Base-by-base conservation (phyloP, 495 filamentous ascomycete species). In the Tuber indicum region DNA sequence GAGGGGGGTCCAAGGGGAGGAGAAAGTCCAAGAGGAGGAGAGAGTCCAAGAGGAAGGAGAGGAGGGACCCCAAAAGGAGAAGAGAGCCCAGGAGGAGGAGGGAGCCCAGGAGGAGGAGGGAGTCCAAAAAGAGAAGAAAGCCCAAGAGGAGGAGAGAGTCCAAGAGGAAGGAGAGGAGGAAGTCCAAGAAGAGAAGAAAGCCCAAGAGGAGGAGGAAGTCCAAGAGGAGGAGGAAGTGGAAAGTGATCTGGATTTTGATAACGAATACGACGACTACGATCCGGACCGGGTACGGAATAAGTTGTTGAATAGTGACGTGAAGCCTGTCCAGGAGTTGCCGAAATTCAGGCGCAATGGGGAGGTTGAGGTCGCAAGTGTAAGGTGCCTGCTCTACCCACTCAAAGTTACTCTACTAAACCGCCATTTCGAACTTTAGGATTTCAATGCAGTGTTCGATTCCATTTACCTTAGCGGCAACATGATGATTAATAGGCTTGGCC, bases 381-480 rank as follows among this genome's bases (percentile, higher is more conserved):
- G 75, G 43, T 69, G 58, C 46, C 32, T 23, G 44, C 44, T 39
- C n/a, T 71, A 26, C 71, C 36, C 46, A 14, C n/a, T 23, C 10
- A 17, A n/a, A 8, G 42, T 32, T 52, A 88, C 45, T 58, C 26
- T 77, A 44, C 42, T 79, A 77, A 82, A 36, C 6, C 66, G 23
- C 89, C 49, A 91, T 66, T 62, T 36, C 58, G 1, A 36, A 36
- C 89, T 41, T 87, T 94, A 78, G 88, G 92, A 32, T 90, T 91
- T 49, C 90, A 93, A 84, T 92, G 75, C 72, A 6, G 79, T 82
- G 41, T 83, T 96, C 75, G 96, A 98, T 83, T 88, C 90, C 41
- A 86, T 98, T 0, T 98, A 94, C 85, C 88, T 93, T 21, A 96
- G 98, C 79, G 93, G 97, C 81, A 98, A 98, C 84, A 92, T 92